Evolutionary conservation across 2,329 filamentous ascomycete species (phyloP), one percentile per base, ranked within the genome.

Genomic region (Bertia moriformis): DNA sequence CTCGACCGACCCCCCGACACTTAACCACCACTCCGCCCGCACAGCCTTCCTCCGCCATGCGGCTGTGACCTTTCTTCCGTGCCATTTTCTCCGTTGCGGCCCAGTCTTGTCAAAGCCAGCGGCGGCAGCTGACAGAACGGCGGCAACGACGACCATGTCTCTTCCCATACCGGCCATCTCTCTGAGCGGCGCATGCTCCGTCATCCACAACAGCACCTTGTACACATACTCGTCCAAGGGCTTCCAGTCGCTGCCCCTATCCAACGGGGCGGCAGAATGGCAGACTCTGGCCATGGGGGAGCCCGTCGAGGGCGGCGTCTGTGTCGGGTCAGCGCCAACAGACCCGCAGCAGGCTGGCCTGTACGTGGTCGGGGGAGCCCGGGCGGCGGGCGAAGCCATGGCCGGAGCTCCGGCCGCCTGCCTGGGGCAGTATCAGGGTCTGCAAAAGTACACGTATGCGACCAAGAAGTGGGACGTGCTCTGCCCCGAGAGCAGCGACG

Each of bases 281-380:
- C 63, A 70, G 45, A 54, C 66, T 46, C 57, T 91, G 47, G 51
- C 67, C 1, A 69, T 69, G 54, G 85, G 84, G 38, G 69, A 78
- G 43, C 63, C 76, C 14, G 83, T 94, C 17, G 76, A 73, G 1
- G 84, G 83, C 36, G 84, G 73, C 30, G 74, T 75, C 4, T 96
- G 89, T 58, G 81, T 93, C 17, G 78, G 77, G 40, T 78, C 77
- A 27, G 71, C 68, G 18, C 68, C 78, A 17, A 68, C 67, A 15
- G 67, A 82, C 45, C 53, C 67, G 14, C 61, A 65, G 30, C 60
- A 71, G 39, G 67, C 79, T 3, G 81, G 71, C 18, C 67, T 95
- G 19, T 94, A 81, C 53, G 69, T 95, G 37, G 75, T 96, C 27
- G 89, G 89, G 48, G 89, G 89, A 38, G 71, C 66, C 32, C 63